These are phyloP conservation scores for Paramecium tetraurelia DNA, from an alignment of 73 alveolate genomes.

Conservation along the genomic window DNA sequence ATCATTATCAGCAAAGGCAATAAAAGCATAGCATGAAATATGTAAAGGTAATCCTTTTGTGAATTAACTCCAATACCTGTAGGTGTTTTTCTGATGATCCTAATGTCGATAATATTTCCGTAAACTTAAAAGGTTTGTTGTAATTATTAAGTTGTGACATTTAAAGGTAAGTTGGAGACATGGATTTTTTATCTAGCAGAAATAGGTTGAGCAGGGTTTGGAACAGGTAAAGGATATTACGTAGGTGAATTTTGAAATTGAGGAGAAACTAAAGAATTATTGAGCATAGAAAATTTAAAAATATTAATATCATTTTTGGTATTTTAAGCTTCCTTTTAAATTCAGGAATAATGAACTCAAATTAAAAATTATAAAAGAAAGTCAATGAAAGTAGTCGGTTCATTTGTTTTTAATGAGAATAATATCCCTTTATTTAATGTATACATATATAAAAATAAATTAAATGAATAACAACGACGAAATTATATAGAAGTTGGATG, in stretches of 20 bases:
- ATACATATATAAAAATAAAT: neutral
- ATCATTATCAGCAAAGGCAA: slow-evolving; percentile 22
- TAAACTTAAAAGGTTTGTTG: neutral
- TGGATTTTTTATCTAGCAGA: slow-evolving; percentile 14
- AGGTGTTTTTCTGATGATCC: slow-evolving; percentile 11
- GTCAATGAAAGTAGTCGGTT: neutral
- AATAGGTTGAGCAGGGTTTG: neutral
- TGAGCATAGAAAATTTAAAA: neutral
- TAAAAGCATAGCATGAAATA: slow-evolving; percentile 12
- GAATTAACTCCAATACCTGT: neutral
- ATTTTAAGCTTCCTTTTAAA: neutral
- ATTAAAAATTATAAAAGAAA: neutral
- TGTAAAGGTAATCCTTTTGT: slow-evolving; percentile 15
- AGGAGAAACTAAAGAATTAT: neutral
- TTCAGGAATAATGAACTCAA: neutral
- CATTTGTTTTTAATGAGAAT: neutral
- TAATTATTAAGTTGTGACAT: neutral
- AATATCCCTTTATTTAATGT: neutral
- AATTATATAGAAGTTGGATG: neutral
- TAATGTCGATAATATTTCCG: neutral
- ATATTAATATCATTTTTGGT: neutral
- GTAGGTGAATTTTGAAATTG: neutral
- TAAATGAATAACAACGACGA: slow-evolving; percentile 22
- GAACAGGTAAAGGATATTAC: neutral
- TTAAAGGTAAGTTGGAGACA: slow-evolving; percentile 4